Base-by-base conservation (phyloP, 129 eudicot genomes). In the Pseudognaphalium luteoalbum region DNA sequence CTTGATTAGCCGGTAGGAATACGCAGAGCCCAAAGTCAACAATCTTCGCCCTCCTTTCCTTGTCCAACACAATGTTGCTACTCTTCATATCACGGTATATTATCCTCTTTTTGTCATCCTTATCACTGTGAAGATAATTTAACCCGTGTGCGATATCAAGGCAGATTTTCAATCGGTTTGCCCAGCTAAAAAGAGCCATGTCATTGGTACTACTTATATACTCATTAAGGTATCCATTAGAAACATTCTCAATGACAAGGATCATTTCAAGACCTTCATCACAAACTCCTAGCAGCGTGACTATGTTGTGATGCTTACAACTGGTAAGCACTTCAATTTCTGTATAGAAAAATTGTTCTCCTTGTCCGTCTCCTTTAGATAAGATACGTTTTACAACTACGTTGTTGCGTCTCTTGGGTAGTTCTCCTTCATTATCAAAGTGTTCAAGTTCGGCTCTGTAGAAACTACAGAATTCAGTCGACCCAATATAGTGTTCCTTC, bases 11-110 rank as follows among this genome's bases (percentile, higher is more conserved):
- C 14, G 60, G 39, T 5, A 15, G 41, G 11, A 44, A 70, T 70
- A 12, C 2, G 1, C 41, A 25, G 2, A 10, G 4, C 5, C 22
- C 39, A 15, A 70, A 70, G 41, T 47, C 41, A 50, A 2, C 63
- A 50, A 70, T 70, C 62, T 70, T 70, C 28, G 75, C 75, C 25
- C 41, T 2, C 62, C 37, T 7, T 6, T 71, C 30, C 63, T 71
- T 32, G 4, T 30, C 63, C 44, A 71, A 71, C 17, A 7, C 7
- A 71, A 71, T 7, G 15, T 30, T 71, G 28, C 0, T 0, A 4
- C 8, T 4, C 8, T 6, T 2, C 30, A 71, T 52, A 71, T 16
- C 5, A 17, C 47, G 4, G 29, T 71, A 39, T 29, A 71, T 71
- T 32, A 71, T 71, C 44, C 16, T 8, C 2, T 30, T 50, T 28